Conservation (phyloP, 2,329 filamentous ascomycete species). For the Metarhizium robertsii region DNA sequence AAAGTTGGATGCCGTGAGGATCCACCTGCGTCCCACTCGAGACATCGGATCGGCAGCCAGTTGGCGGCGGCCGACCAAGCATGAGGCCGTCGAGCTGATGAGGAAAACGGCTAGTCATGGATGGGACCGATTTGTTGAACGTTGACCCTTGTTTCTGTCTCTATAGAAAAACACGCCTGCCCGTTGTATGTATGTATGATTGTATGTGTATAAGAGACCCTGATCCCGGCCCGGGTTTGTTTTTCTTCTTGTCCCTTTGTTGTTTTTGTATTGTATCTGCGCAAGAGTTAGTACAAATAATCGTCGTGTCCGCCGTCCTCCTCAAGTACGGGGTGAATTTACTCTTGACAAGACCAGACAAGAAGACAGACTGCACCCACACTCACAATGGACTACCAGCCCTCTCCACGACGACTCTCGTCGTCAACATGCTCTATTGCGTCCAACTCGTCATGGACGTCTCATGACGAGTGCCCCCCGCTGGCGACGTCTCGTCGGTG, state of each 20-base stretch:
- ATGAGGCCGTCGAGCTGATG: neutral
- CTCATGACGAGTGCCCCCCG: slow-evolving; percentile 1
- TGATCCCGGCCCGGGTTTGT: neutral
- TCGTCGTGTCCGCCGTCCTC: too few relatives aligned
- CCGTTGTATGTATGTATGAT: neutral
- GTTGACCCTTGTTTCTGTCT: neutral
- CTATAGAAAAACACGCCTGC: neutral
- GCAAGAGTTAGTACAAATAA: neutral
- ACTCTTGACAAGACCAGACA: too few relatives aligned
- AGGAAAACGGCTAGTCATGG: neutral
- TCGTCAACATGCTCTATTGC: slow-evolving; percentile 4
- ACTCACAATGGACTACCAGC: neutral
- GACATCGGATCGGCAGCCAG: slow-evolving; percentile 3
- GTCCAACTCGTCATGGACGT: slow-evolving; percentile 1
- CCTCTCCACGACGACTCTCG: neutral
- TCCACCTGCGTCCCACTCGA: neutral
- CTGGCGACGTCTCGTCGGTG: slow-evolving; percentile 16
- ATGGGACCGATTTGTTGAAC: neutral
- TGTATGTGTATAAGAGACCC: neutral
- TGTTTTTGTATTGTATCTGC: neutral
- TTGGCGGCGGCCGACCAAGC: neutral
- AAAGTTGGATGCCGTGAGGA: neutral
- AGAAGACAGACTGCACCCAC: too few relatives aligned
- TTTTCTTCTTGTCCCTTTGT: neutral
- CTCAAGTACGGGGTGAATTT: too few relatives aligned